Conservation (phyloP, 129 eudicot species). For the Tagetes erecta region DNA sequence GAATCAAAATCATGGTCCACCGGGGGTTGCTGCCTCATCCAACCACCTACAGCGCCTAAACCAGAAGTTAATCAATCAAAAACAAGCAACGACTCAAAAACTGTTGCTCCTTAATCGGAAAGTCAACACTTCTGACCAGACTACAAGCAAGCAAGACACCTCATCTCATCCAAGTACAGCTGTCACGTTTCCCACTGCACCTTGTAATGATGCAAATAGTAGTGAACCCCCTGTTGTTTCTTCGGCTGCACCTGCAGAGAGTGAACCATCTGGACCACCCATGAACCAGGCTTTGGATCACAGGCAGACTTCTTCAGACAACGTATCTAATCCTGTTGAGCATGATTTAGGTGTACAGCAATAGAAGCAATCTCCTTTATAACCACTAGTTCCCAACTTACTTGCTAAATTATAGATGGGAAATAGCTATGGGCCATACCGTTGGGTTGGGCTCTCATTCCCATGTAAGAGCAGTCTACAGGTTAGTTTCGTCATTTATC, state of each 20-base stretch:
- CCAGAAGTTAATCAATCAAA: conserved; percentile 46
- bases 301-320: conserved; percentile 37
- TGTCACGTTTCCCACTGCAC: conserved; percentile 15
- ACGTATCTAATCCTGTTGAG: conserved; percentile 32
- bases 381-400: conserved; percentile 5
- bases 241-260: conserved; percentile 41
- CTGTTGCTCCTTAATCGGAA: conserved; percentile 41
- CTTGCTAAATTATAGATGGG: not conserved
- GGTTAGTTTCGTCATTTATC: conserved; percentile 41
- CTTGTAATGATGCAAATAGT: conserved; percentile 33
- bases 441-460: conserved; percentile 24
- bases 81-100: conserved; percentile 41
- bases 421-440: conserved; percentile 14
- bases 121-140: conserved; percentile 42
- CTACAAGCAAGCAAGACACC: conserved; percentile 34
- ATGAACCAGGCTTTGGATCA: conserved; percentile 37
- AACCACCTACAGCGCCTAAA: conserved; percentile 42
- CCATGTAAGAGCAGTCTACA: conserved; percentile 44
- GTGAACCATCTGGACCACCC: conserved; percentile 19
- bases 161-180: conserved; percentile 32
- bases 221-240: conserved; percentile 34
- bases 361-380: conserved; percentile 36
- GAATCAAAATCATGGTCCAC: conserved; percentile 26
- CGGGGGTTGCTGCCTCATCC: conserved; percentile 13
- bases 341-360: conserved; percentile 40